Base-by-base conservation (phyloP, 2,329 filamentous ascomycete genomes). In the Phialocephala sp. region DNA sequence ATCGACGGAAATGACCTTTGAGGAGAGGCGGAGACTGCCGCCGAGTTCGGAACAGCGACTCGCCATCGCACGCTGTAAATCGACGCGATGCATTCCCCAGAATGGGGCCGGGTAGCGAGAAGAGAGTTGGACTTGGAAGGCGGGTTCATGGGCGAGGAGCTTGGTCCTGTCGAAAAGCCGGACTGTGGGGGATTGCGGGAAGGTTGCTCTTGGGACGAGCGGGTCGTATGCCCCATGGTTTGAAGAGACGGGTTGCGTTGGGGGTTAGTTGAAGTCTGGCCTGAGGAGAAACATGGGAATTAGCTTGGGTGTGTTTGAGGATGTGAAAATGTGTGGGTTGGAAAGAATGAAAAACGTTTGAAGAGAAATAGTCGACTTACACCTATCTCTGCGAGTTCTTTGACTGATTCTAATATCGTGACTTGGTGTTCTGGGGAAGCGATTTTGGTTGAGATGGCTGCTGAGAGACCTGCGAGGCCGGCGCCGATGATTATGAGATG, bases 91-190 rank as follows among this genome's bases (percentile, higher is more conserved):
- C 35, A 84, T 80, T 2, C 83, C 75, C 78, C 79, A 82, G 77
- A 80, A 83, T 2, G 73, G 73, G 4, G 68, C 67, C 1, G 59
- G 39, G 52, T 75, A 73, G 6, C 67, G 61, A 4, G 58, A 59
- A 9, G 56, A 27, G 8, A 75, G 72, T 27, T 72, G 68, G 22
- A 68, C 65, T 68, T 74, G 71, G 58, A 76, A 75, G 12, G 68
- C 56, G 1, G 68, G 64, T 20, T 69, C 66, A 43, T 66, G 59
- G 18, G 72, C 69, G 75, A 54, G 79, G 1, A 72, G n/a, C 58
- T 74, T 73, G 1, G 70, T 72, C 18, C 84, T 83, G 5, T 82
- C 79, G 72, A 86, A 89, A 22, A 84, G 79, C 64, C 83, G 81
- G 6, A 89, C 82, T 1, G 80, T 78, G 0, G 88, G 75, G 1